Evolutionary conservation across 2,329 filamentous ascomycete species (phyloP).

Genomic region (Triangularia verruculosa): DNA sequence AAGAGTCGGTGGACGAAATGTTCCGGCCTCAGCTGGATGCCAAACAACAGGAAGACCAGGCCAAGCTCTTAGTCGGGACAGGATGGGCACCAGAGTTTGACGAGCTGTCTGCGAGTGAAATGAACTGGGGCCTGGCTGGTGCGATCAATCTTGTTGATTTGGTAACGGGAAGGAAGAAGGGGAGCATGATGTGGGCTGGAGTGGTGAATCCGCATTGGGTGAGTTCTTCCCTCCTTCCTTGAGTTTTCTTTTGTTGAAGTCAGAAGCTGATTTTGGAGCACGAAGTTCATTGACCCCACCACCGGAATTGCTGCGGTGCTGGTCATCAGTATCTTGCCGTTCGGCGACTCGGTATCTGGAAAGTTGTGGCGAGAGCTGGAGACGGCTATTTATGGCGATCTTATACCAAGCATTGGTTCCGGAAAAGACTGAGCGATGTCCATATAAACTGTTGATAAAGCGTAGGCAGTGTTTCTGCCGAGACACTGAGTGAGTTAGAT

Average conservation of each 20-base stretch:
- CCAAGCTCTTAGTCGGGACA: constrained; percentile 16
- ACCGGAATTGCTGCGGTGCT: constrained; percentile 41
- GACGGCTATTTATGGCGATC: constrained; percentile 36
- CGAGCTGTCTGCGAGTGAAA: constrained; percentile 21
- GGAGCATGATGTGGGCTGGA: constrained; percentile 45
- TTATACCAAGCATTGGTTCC: neutral
- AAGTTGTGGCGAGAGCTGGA: constrained; percentile 41
- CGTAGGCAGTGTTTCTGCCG: no score
- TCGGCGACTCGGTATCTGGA: constrained; percentile 37
- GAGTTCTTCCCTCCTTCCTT: constrained; percentile 25
- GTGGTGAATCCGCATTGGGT: constrained; percentile 43
- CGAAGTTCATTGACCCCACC: constrained; percentile 33
- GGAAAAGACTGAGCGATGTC: neutral
- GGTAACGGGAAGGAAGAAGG: constrained; percentile 39
- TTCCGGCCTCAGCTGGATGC: constrained; percentile 41
- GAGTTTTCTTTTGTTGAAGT: neutral
- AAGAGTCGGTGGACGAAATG: constrained; percentile 35
- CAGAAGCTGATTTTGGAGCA: neutral
- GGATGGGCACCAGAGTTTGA: constrained; percentile 39
- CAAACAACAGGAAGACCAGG: constrained; percentile 27
- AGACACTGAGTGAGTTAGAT: no score
- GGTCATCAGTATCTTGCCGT: constrained; percentile 39
- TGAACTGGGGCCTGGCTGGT: constrained; percentile 41
- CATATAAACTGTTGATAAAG: neutral
- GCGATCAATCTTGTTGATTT: constrained; percentile 40